These are phyloP conservation scores for Huntiella abstrusa DNA, from an alignment of 2,329 filamentous ascomycete species.

Conservation along the genomic window DNA sequence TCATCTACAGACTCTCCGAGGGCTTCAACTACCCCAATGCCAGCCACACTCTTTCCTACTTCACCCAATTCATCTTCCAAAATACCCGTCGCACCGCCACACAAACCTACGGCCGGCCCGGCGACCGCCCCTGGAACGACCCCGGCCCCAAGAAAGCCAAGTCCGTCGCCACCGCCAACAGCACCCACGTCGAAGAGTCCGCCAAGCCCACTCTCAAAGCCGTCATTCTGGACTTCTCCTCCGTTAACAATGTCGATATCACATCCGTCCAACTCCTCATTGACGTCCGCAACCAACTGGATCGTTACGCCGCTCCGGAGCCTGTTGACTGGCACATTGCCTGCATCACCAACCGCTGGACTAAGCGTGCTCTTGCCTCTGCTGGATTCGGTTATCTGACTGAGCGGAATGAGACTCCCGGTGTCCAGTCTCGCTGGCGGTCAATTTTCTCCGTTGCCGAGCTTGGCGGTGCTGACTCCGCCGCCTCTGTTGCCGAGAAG, in stretches of 20 bases:
- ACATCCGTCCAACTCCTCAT: conserved; percentile 86
- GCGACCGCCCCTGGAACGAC: conserved; percentile 90
- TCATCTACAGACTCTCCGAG: conserved; percentile 89
- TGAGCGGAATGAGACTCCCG: conserved; percentile 23
- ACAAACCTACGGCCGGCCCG: conserved; percentile 41
- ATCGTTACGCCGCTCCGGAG: conserved; percentile 63
- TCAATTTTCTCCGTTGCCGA: conserved; percentile 92
- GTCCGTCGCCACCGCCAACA: conserved; percentile 9
- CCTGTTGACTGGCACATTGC: conserved; percentile 90
- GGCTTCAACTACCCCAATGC: conserved; percentile 95
- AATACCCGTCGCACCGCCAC: conserved; percentile 61
- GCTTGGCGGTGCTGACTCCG: conserved; percentile 52
- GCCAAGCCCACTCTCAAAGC: conserved; percentile 57
- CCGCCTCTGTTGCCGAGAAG: conserved; percentile 48
- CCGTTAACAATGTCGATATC: conserved; percentile 84
- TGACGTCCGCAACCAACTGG: conserved; percentile 85
- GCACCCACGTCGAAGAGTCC: conserved; percentile 18
- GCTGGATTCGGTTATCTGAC: conserved; percentile 79
- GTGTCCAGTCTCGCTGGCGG: conserved; percentile 55
- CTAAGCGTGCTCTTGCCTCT: conserved; percentile 69
- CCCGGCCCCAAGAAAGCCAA: conserved; percentile 48
- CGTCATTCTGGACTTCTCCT: conserved; percentile 84
- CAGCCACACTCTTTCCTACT: conserved; percentile 67
- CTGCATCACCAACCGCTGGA: conserved; percentile 87
- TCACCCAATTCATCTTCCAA: conserved; percentile 47